Base-by-base conservation (phyloP, 306 rosid species). In the Cyamopsis tetragonoloba region DNA sequence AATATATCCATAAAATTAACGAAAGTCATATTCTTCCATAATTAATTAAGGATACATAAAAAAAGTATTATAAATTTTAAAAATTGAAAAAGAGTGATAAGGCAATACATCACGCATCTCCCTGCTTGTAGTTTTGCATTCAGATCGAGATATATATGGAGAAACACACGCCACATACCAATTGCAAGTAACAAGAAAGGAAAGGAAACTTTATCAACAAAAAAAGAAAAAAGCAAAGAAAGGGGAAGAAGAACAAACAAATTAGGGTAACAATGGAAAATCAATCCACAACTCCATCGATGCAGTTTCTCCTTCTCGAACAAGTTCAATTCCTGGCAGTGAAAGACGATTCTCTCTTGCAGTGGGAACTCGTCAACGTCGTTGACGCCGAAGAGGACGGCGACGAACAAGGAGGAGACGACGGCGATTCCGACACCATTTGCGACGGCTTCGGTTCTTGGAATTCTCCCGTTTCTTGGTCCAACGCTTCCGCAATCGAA, bases 361-460 rank as follows among this genome's bases (percentile, higher is more conserved):
- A 79, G 46, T 91, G 97, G 97, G 74, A 73, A 51, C 70, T 80
- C 41, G 75, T 75, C 41, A 35, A 82, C 15, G 76, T 74, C 0
- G 19, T 79, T 2, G 83, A 73, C 9, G 48, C 65, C 2, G 84
- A 64, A 30, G 78, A 60, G 27, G 17, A 73, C 17, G 34, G 38
- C n/a, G 59, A 39, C 5, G 62, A 2, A n/a, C 55, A 27, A 5
- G 17, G 3, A 3, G 2, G 0, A 3, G n/a, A 26, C 4, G 63
- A 55, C 2, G 61, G 3, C n/a, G n/a, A n/a, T n/a, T n/a, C n/a
- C n/a, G n/a, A n/a, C n/a, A n/a, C n/a, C n/a, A n/a, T n/a, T n/a
- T n/a, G n/a, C 2, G 42, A 68, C 51, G 74, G 15, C 23, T 22
- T 35, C 1, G 50, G 27, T 63, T 78, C 76, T 13, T 67, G 24